Evolutionary conservation across 352 stramenopile genomes (phyloP), one percentile per base, ranked within the genome.

Genomic region (Stephanocyclus meneghinianus): DNA sequence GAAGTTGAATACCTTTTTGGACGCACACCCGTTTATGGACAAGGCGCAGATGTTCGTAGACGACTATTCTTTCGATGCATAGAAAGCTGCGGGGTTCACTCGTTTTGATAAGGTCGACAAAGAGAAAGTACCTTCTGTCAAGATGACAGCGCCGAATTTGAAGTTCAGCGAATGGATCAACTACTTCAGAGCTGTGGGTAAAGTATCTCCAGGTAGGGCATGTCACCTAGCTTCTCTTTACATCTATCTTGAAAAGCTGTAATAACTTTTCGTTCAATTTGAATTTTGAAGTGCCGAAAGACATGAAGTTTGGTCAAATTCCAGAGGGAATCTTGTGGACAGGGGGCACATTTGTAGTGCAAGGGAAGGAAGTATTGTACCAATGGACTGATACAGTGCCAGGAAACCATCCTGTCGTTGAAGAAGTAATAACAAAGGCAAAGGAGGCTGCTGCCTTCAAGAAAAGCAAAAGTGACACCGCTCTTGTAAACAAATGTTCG

Each of bases 301-400:
- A 84, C 21, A 84, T 91, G 64, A 91, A 92, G 61, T 91, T 91
- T 80, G 86, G 85, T 45, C 73, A 92, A 60, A 56, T 94, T n/a
- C 88, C 88, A 1, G 85, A 91, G 64, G 90, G 87, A 35, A 88
- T 94, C 26, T 74, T 92, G 37, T 79, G 87, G 62, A 78, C 91
- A 47, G 90, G 90, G 29, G 90, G 90, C 29, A 94, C 90, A 15
- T 93, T 94, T 76, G 87, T 94, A 5, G 73, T 94, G 0, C 75
- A 89, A 29, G 87, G 80, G 30, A 74, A 92, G 66, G 76, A 90
- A 13, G 81, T 92, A 32, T 4, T 91, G 1, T 94, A 92, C 68
- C 80, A 85, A 73, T 92, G 88, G 82, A 91, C 75, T 42, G 88
- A 94, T 77, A 82, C 67, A 30, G 51, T 94, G 42, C 90, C 88